A percentile compares a stretch with the other conserved stretches of the same genome.
These are phyloP conservation scores for Miscanthus sacchariflorus DNA, from an alignment of 202 grass and related monocot genomes.

Conservation along the genomic window DNA sequence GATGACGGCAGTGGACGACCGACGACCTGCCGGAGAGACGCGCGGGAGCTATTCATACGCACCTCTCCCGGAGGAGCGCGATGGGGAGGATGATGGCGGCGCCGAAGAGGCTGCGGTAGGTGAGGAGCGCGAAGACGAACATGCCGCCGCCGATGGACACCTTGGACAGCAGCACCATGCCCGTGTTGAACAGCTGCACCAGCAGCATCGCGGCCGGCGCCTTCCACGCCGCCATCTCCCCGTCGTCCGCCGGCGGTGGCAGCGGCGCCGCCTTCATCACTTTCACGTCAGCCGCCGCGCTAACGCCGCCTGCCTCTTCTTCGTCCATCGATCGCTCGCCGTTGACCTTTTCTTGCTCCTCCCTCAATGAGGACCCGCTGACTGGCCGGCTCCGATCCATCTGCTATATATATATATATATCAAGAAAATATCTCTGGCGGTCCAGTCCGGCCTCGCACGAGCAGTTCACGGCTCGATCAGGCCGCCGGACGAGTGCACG, in stretches of 20 bases:
- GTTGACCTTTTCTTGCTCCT: too few relatives aligned
- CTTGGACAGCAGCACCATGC: conserved; percentile 70
- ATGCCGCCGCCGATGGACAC: conserved; percentile 48
- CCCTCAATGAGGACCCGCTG: too few relatives aligned
- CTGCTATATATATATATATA: too few relatives aligned
- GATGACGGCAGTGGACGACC: too few relatives aligned
- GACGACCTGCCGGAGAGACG: too few relatives aligned
- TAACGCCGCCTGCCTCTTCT: background rate
- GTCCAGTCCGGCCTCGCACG: background rate
- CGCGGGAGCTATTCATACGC: background rate
- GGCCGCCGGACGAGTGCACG: too few relatives aligned
- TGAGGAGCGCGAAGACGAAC: conserved; percentile 58
- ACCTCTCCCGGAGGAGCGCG: conserved; percentile 56
- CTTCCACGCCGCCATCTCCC: conserved; percentile 24
- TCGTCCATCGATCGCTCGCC: background rate
- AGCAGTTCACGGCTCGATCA: background rate
- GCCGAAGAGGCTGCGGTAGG: conserved; percentile 56
- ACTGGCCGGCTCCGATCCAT: too few relatives aligned
- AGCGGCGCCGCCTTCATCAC: background rate
- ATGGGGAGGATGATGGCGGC: conserved; percentile 47
- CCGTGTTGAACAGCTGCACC: conserved; percentile 55
- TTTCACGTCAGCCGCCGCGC: background rate
- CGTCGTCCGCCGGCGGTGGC: rapidly evolving
- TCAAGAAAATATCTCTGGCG: too few relatives aligned
- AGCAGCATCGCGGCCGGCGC: conserved; percentile 51